Evolutionary conservation across 306 rosid species (phyloP), one percentile per base, ranked within the genome.

Genomic region (Arachis hypogaea): DNA sequence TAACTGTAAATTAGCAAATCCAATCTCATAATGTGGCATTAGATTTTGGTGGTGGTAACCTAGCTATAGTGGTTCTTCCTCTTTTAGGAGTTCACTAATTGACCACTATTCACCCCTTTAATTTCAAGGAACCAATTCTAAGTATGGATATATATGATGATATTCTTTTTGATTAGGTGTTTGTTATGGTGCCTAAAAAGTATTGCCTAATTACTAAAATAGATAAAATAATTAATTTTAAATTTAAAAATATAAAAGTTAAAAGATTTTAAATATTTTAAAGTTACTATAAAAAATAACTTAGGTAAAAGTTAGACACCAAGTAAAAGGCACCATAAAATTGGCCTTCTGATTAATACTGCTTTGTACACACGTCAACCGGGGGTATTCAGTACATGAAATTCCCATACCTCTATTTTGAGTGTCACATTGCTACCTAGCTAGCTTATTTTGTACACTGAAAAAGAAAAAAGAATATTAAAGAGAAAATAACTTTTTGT

Each of bases 371-470:
- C 1, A 61, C 61, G 80, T 74, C 80, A 60, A 45, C 43, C 59
- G 51, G 62, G 58, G 75, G 65, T 22, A 43, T 6, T 9, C 62
- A 61, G 55, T 75, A 52, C 57, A 47, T 82, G 45, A 77, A 54
- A 63, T 42, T 49, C 16, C 61, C 75, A 70, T 58, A 14, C 62
- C 73, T 51, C 74, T 47, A 42, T 33, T 33, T 2, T 30, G 52
- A 43, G 70, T 40, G 60, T 80, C 73, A 52, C 81, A 69, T 54
- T 68, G 30, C 38, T 33, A 33, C 38, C 69, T 73, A 18, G 70
- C 81, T 47, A 63, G 41, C 80, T 73, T 56, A 51, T 63, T 77
- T 70, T 64, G 22, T 43, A 69, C 68, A 73, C 51, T 67, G 36
- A 30, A 40, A 55, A 63, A 63, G 40, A 10, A 22, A 7, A 57